phyloP scores from a whole-genome alignment of 805 yeast species.

The Metschnikowia baotianmanensis region DNA sequence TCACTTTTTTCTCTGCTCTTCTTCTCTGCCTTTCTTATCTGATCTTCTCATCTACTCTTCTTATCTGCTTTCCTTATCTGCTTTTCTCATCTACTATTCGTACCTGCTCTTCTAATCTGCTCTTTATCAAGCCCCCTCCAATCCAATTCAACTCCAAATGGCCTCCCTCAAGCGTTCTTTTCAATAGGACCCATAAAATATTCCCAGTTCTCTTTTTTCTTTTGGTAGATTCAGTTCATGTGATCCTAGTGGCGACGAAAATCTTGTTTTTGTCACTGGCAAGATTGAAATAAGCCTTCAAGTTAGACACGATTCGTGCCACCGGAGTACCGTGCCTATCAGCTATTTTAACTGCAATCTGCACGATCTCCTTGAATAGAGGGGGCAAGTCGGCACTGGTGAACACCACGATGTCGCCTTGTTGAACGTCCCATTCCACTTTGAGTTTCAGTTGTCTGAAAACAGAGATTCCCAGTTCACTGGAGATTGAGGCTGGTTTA shows the following conservation, averaged over 20 bases:
- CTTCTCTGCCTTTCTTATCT: too few species aligned
- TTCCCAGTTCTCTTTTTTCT: too few species aligned
- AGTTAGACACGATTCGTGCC: neutral
- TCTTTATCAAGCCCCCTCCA: too few species aligned
- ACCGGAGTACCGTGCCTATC: neutral
- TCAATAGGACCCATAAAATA: too few species aligned
- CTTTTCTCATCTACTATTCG: too few species aligned
- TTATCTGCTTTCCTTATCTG: too few species aligned
- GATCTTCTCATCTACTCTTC: too few species aligned
- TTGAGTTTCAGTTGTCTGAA: neutral
- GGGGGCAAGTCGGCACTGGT: neutral
- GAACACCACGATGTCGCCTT: neutral
- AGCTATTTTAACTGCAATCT: slow-evolving; percentile 5
- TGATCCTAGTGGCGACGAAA: neutral
- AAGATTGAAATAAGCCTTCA: neutral
- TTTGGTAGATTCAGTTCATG: too few species aligned
- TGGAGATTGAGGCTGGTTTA: neutral
- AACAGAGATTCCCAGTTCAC: neutral
- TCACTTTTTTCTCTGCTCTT: too few species aligned
- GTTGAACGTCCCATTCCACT: neutral
- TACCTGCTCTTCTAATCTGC: too few species aligned
- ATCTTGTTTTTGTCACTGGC: neutral
- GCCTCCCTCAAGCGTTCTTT: neutral
- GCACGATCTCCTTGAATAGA: slow-evolving; percentile 1
- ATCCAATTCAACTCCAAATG: neutral